phyloP scores from a whole-genome alignment of 306 rosid genomes.

The Lagenaria siceraria region DNA sequence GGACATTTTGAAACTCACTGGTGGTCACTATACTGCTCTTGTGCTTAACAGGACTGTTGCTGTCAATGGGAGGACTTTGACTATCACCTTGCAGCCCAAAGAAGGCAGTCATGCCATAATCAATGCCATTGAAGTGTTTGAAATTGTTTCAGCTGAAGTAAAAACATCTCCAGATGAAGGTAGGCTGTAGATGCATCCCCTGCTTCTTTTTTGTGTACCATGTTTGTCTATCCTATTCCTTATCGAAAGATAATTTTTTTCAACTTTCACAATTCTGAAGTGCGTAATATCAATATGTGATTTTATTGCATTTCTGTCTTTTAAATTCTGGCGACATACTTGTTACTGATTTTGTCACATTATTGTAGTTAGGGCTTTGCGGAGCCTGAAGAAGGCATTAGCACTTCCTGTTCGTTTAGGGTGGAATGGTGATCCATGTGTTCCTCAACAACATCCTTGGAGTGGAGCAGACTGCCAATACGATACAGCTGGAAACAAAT shows the following conservation, averaged over 20 bases:
- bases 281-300: neutral
- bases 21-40: constrained; percentile 58
- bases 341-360: neutral
- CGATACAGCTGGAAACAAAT: constrained; percentile 46
- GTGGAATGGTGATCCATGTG: constrained; percentile 99
- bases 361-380: constrained; percentile 72
- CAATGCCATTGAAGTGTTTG: constrained; percentile 82
- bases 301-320: neutral
- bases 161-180: constrained; percentile 81
- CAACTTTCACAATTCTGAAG: neutral
- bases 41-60: constrained; percentile 69
- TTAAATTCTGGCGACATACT: neutral
- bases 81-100: constrained; percentile 51
- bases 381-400: constrained; percentile 54
- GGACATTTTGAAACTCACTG: constrained; percentile 62
- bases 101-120: constrained; percentile 47
- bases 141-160: constrained; percentile 50
- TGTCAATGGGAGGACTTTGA: constrained; percentile 68
- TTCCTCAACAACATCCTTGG: constrained; percentile 98
- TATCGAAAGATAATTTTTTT: neutral
- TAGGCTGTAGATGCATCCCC: constrained; percentile 14
- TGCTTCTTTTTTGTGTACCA: neutral
- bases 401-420: constrained; percentile 88
- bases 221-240: neutral
- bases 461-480: constrained; percentile 77